These are phyloP conservation scores for Aurifilum marmelostoma DNA, from an alignment of 2,329 filamentous ascomycete genomes.

Conservation along the genomic window DNA sequence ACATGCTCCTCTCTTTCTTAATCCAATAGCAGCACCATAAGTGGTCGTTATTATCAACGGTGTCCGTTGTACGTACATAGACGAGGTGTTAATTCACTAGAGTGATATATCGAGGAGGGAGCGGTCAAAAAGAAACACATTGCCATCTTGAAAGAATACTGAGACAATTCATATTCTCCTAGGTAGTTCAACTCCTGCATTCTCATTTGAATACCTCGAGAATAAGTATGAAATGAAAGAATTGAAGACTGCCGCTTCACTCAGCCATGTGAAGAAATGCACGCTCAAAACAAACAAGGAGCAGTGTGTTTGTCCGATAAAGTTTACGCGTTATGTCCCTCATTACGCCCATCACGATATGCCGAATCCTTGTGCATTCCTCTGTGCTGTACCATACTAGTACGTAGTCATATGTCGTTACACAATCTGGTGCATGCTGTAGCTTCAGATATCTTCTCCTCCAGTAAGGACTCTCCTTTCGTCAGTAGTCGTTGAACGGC, in stretches of 20 bases:
- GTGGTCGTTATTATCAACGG: too few species aligned
- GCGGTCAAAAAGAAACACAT: neutral
- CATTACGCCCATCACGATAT: neutral
- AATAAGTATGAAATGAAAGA: neutral
- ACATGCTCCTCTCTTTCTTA: neutral
- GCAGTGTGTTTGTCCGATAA: neutral
- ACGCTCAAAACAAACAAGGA: neutral
- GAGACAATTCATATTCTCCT: neutral
- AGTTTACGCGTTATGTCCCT: neutral
- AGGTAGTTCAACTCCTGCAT: neutral
- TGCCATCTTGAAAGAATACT: neutral
- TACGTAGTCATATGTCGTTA: conserved; percentile 7
- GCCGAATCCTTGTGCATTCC: conserved; percentile 8
- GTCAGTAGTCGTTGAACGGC: neutral
- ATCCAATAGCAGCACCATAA: neutral
- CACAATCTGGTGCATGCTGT: neutral
- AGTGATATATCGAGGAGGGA: neutral
- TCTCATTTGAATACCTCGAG: neutral
- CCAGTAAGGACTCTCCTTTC: too few species aligned
- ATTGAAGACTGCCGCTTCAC: neutral
- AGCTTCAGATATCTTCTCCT: too few species aligned
- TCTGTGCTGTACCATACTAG: neutral
- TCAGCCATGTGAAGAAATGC: neutral
- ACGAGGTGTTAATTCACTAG: neutral
- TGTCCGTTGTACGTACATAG: neutral